Base-by-base conservation (phyloP, 2,329 filamentous ascomycete species). In the Fusarium anthophilum region DNA sequence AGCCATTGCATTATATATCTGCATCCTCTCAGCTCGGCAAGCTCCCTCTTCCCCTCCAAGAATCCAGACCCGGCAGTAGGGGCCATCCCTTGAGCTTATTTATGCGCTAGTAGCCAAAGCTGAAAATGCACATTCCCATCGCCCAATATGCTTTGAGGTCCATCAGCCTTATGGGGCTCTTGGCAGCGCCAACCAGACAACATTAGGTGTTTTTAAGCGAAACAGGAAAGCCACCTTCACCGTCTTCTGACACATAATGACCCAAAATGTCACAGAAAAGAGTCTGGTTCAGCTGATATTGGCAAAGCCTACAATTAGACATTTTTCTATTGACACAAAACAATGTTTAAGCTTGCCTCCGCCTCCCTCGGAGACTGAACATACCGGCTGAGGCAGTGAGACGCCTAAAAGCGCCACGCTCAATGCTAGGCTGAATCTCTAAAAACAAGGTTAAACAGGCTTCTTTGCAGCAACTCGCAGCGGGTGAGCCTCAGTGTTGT, bases 401-500 rank as follows among this genome's bases (percentile, higher is more conserved):
- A 15, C 37, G 18, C 20, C 60, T 22, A 47, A 65, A 10, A 15
- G 17, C 37, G 58, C 58, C 58, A 61, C 26, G 28, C 9, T 53
- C 28, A 53, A 41, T 53, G 30, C 63, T 65, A 65, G 39, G 37
- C 63, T 45, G 44, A 45, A 37, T 45, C 51, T 66, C 17, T 67
- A 67, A 67, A 67, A 35, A 67, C 63, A 67, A 67, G 63, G 44
- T 67, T 72, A 72, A 61, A 59, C 51, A 51, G 69, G 68, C 18
- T 13, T 63, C 37, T 35, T 45, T 7, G 53, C 63, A 35, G 56
- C 38, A 2, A 64, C 68, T 15, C 80, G 79, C 44, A 88, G 79
- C 26, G 87, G 87, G 75, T 89, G 87, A 20, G 86, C 87, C 79
- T 89, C 87, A 4, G 87, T 88, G 68, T 88, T 89, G 59, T 91